These are phyloP conservation scores for Seiridium unicorne DNA, from an alignment of 2,329 filamentous ascomycete species.

Conservation along the genomic window DNA sequence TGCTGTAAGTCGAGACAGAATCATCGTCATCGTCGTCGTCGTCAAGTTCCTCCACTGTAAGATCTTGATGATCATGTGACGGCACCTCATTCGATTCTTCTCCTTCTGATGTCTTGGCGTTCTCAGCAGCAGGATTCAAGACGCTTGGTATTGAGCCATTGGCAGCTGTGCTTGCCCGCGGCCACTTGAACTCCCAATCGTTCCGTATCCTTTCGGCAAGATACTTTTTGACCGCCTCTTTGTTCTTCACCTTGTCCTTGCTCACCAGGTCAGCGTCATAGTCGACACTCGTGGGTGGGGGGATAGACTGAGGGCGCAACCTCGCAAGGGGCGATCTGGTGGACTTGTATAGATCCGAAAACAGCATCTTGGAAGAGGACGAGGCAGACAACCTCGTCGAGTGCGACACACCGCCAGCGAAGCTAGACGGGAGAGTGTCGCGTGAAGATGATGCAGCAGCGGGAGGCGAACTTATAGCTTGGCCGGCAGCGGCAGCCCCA, in stretches of 20 bases:
- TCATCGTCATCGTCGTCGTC: slow-evolving; percentile 39
- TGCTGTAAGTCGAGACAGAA: slow-evolving; percentile 36
- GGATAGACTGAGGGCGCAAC: slow-evolving; percentile 39
- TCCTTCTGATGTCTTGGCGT: neutral
- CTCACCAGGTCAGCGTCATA: slow-evolving; percentile 61
- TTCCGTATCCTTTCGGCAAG: slow-evolving; percentile 52
- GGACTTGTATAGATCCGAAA: slow-evolving; percentile 58
- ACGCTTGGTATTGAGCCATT: neutral
- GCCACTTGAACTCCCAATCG: slow-evolving; percentile 63
- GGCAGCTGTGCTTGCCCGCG: slow-evolving; percentile 23
- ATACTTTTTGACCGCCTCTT: slow-evolving; percentile 59
- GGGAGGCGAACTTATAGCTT: slow-evolving; percentile 7
- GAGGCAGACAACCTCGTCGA: slow-evolving; percentile 13
- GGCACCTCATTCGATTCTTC: neutral
- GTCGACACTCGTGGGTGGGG: slow-evolving; percentile 32
- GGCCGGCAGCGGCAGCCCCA: slow-evolving; percentile 7
- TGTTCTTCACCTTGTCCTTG: slow-evolving; percentile 61
- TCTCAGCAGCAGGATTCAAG: neutral
- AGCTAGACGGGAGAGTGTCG: neutral
- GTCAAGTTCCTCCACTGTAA: slow-evolving; percentile 25
- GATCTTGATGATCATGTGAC: neutral
- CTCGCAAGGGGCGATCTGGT: slow-evolving; percentile 52
- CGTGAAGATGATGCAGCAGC: slow-evolving; percentile 1
- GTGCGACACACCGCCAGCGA: slow-evolving; percentile 10
- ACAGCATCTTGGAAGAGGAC: slow-evolving; percentile 46